Base-by-base conservation (phyloP, 805 yeast genomes). In the Candida manassasensis region DNA sequence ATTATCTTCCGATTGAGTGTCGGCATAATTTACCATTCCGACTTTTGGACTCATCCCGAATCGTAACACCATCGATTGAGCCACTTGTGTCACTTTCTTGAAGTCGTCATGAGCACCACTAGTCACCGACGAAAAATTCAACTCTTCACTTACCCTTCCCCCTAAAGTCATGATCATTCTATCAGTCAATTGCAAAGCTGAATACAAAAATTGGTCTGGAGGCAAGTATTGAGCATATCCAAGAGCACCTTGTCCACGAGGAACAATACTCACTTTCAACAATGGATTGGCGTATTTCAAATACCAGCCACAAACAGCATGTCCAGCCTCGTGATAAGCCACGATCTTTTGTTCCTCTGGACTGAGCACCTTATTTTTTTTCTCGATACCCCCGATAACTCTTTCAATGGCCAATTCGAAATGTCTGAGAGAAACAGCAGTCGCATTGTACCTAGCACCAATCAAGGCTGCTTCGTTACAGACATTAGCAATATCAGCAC, bases 271-370 rank as follows among this genome's bases (percentile, higher is more conserved):
- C 13, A 93, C 98, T 67, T 93, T 93, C 41, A 93, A 70, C 38
- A 94, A 67, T 6, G 98, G 98, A 55, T 90, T 96, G 2, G 97
- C 96, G 59, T 75, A 74, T 58, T 84, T 77, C 52, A 93, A 72
- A 53, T 69, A 88, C 99, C 98, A 93, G 9, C 98, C 98, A 60
- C 97, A 89, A 41, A 93, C 77, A 8, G 99, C 98, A 62, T 94
- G 98, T 3, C 98, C 99, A 3, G 99, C 98, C 61, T 93, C 99
- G 57, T 94, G 98, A 52, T 84, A 93, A 1, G 98, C 98, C 38
- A 94, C 96, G 18, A 87, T 79, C 43, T 71, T 78, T 63, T 88
- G 86, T 55, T 94, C 97, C 40, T 83, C 89, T 1, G 87, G 82
- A 3, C 87, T 77, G 41, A 94, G 69, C 10, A 93, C 75, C 52